A percentile compares a stretch with the other conserved stretches of the same genome.
phyloP scores from a whole-genome alignment of 2,329 filamentous ascomycete species.

The Thielaviopsis populi region DNA sequence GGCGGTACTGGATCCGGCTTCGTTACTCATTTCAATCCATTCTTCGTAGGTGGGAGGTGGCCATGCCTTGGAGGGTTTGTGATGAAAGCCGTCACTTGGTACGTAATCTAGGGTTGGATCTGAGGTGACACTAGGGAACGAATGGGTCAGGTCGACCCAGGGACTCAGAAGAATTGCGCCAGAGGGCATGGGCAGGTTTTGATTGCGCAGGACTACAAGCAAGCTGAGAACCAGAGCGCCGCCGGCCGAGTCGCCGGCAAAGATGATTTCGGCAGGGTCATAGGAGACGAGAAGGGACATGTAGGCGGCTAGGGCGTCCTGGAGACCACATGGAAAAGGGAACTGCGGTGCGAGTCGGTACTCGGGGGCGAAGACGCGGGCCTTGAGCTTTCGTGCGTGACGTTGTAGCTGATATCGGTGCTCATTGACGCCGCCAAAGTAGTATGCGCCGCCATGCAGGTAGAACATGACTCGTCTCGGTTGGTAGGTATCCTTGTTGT shows the following conservation, averaged over 20 bases:
- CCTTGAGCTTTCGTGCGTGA: slow-evolving; percentile 86
- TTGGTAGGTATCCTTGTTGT: slow-evolving; percentile 19
- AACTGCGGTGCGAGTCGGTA: slow-evolving; percentile 89
- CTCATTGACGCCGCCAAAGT: slow-evolving; percentile 87
- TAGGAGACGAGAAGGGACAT: slow-evolving; percentile 64
- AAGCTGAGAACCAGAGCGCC: slow-evolving; percentile 77
- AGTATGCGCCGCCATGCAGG: slow-evolving; percentile 87
- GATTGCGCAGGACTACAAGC: slow-evolving; percentile 67
- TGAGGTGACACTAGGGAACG: slow-evolving; percentile 73
- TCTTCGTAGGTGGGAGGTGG: slow-evolving; percentile 78
- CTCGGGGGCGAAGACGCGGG: slow-evolving; percentile 68
- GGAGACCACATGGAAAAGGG: slow-evolving; percentile 82
- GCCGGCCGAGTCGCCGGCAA: slow-evolving; percentile 87
- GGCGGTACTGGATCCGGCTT: slow-evolving; percentile 29
- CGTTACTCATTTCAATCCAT: slow-evolving; percentile 36
- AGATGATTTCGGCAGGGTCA: slow-evolving; percentile 64
- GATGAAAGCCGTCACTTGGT: slow-evolving; percentile 72
- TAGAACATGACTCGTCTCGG: slow-evolving; percentile 69
- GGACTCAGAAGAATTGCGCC: slow-evolving; percentile 84
- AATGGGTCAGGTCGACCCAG: slow-evolving; percentile 92
- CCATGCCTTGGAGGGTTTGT: slow-evolving; percentile 82
- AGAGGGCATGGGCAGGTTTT: slow-evolving; percentile 68
- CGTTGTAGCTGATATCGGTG: slow-evolving; percentile 97
- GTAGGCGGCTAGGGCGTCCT: slow-evolving; percentile 82
- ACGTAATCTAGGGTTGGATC: slow-evolving; percentile 74